Conservation (phyloP, 495 filamentous ascomycete genomes). For the Articulospora tetracladia region DNA sequence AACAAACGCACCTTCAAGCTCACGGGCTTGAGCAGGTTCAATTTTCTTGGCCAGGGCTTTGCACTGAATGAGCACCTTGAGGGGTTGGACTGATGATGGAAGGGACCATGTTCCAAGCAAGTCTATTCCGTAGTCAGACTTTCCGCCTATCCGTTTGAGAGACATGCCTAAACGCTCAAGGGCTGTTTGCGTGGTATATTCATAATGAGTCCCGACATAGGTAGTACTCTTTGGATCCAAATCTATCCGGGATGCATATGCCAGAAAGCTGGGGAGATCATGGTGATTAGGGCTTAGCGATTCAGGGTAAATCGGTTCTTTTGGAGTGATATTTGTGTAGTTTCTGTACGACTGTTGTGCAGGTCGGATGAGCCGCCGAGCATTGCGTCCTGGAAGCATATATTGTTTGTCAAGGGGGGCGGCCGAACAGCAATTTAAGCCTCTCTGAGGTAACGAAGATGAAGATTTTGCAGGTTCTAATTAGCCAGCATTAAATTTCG, state of each 20-base stretch:
- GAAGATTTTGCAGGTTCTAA: too few relatives aligned
- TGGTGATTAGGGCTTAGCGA: constrained; percentile 52
- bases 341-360: constrained; percentile 17
- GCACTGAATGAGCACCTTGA: constrained; percentile 77
- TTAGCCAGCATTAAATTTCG: too few relatives aligned
- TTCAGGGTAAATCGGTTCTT: constrained; percentile 36
- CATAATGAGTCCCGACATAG: constrained; percentile 63
- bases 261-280: constrained; percentile 66
- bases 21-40: constrained; percentile 67
- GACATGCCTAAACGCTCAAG: constrained; percentile 61
- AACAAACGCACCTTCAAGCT: constrained; percentile 78
- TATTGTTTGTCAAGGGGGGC: neutral
- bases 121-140: constrained; percentile 77
- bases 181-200: constrained; percentile 66
- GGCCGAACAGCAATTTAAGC: neutral
- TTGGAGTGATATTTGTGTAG: constrained; percentile 29
- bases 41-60: constrained; percentile 58
- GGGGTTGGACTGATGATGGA: constrained; percentile 40
- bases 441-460: too few relatives aligned
- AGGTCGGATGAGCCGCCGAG: constrained; percentile 7
- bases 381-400: constrained; percentile 10
- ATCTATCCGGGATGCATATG: constrained; percentile 58
- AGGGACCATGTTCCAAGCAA: constrained; percentile 77
- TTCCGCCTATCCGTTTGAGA: constrained; percentile 69
- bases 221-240: constrained; percentile 46